A percentile compares a stretch with the other conserved stretches of the same genome.
These are phyloP conservation scores for Annona cherimola DNA, from an alignment of 164 flowering plant species.

Conservation along the genomic window DNA sequence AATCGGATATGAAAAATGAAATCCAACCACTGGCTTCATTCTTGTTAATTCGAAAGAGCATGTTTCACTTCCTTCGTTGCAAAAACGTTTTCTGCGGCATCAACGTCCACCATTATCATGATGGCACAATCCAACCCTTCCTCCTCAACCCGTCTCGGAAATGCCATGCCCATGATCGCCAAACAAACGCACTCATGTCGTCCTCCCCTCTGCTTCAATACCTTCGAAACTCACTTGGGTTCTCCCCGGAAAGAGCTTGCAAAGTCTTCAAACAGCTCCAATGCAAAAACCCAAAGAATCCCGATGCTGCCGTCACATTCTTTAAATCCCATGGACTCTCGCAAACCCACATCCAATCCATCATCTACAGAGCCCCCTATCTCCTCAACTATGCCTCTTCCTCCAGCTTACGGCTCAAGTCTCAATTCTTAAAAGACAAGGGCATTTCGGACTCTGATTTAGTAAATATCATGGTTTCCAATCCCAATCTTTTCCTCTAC, in stretches of 20 bases:
- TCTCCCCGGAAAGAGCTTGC: slow-evolving; percentile 13
- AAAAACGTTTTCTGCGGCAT: neutral
- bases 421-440: neutral
- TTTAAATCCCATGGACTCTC: slow-evolving; percentile 12
- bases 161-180: neutral
- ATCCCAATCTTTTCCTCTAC: neutral
- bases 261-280: slow-evolving; percentile 12
- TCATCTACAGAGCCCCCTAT: slow-evolving; percentile 1
- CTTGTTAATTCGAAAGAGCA: neutral
- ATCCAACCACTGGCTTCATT: too few species aligned
- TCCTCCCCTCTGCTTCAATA: slow-evolving; percentile 17
- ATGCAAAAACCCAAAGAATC: slow-evolving; percentile 3
- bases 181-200: neutral
- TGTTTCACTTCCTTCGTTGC: neutral
- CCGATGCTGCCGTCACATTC: slow-evolving; percentile 8
- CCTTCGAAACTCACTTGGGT: slow-evolving; percentile 18
- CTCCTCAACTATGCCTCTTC: neutral
- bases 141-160: slow-evolving; percentile 6
- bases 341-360: slow-evolving; percentile 2
- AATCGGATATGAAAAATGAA: too few species aligned
- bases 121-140: neutral
- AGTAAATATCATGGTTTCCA: neutral
- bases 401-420: neutral
- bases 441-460: neutral
- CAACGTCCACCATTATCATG: neutral